phyloP scores from a whole-genome alignment of 1,139 yeast genomes.

The Pichia sp. region DNA sequence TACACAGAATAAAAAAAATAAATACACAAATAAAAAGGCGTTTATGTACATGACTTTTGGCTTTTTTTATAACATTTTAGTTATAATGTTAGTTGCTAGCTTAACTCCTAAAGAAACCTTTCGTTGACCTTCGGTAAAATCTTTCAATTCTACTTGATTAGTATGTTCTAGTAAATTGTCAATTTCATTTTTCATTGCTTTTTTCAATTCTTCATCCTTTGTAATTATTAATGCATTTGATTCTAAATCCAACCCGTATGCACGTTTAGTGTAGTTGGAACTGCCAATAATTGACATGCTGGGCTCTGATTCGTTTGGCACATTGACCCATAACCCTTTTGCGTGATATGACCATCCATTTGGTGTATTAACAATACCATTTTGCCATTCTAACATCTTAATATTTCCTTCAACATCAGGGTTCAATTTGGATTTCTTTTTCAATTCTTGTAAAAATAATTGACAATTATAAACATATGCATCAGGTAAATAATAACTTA shows the following conservation, averaged over 20 bases:
- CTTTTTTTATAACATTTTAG: conserved; percentile 46
- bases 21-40: no score
- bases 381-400: conserved; percentile 73
- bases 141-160: conserved; percentile 43
- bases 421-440: conserved; percentile 1
- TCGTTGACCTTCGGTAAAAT: conserved; percentile 51
- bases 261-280: conserved; percentile 86
- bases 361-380: conserved; percentile 73
- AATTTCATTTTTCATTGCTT: conserved; percentile 55
- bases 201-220: conserved; percentile 52
- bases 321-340: conserved; percentile 87
- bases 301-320: conserved; percentile 54
- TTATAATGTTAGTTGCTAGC: conserved; percentile 57
- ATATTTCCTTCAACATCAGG: conserved; percentile 42
- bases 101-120: conserved; percentile 53
- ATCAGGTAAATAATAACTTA: conserved; percentile 76
- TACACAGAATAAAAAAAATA: background rate
- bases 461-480: conserved; percentile 79
- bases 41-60: background rate
- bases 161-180: conserved; percentile 53
- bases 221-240: conserved; percentile 78
- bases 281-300: conserved; percentile 81
- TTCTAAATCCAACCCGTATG: conserved; percentile 83
- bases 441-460: conserved; percentile 50
- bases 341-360: conserved; percentile 98